Conservation (phyloP, 2,329 filamentous ascomycete species). For the Alternaria alternata region DNA sequence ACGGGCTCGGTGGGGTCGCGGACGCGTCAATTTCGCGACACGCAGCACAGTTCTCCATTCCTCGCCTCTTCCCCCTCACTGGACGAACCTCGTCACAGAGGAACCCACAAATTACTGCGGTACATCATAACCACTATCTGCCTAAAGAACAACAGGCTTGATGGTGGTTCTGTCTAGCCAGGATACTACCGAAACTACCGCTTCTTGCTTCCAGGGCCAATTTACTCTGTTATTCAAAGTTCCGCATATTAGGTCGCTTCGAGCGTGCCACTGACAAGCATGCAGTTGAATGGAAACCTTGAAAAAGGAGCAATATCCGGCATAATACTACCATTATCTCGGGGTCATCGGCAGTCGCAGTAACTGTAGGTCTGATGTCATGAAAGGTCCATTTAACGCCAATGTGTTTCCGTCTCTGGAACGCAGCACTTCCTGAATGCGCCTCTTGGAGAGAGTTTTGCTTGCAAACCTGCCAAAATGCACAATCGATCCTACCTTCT, state of each 20-base stretch:
- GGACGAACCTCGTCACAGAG: background rate
- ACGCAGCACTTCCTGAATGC: background rate
- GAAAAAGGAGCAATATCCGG: constrained; percentile 18
- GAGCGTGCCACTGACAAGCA: constrained; percentile 30
- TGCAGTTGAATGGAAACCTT: constrained; percentile 15
- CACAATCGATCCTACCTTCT: background rate
- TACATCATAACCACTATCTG: background rate
- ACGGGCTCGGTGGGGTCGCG: background rate
- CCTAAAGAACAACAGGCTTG: background rate
- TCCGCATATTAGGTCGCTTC: constrained; percentile 20
- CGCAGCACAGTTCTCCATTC: background rate
- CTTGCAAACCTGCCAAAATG: background rate
- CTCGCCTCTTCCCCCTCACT: background rate
- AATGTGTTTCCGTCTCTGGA: background rate
- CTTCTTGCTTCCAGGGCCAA: background rate
- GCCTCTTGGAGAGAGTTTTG: background rate
- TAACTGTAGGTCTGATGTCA: background rate
- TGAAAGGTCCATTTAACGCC: background rate
- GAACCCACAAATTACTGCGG: background rate
- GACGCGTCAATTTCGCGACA: too few species aligned
- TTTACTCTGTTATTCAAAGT: background rate
- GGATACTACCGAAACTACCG: background rate
- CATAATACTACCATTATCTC: constrained; percentile 11
- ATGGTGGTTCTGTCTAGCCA: background rate
- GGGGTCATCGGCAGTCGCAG: constrained; percentile 5